Conservation (phyloP, 1,284 basidiomycete genomes). For the Somion occarium region DNA sequence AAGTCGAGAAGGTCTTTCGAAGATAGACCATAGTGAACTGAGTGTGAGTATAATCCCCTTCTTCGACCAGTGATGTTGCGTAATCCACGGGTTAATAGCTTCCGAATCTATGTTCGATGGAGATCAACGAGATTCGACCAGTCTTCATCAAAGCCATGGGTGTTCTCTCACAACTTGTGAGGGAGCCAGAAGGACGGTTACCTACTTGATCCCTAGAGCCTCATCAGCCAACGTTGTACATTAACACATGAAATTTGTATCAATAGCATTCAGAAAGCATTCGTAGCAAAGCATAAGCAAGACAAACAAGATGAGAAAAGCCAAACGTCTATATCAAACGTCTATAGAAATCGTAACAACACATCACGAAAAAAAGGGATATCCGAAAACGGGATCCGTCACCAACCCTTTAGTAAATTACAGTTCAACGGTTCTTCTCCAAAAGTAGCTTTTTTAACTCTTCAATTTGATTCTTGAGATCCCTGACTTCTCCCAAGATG, state of each 20-base stretch:
- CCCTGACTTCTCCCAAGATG: conserved; percentile 62
- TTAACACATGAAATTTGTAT: too few relatives aligned
- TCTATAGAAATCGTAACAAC: too few relatives aligned
- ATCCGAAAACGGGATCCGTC: neutral
- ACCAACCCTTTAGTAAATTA: too few relatives aligned
- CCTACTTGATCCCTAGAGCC: too few relatives aligned
- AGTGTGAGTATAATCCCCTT: conserved; percentile 47
- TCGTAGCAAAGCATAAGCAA: too few relatives aligned
- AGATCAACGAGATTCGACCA: conserved; percentile 89
- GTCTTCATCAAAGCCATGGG: conserved; percentile 85
- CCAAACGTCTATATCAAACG: too few relatives aligned
- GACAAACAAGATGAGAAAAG: too few relatives aligned
- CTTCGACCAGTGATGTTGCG: neutral
- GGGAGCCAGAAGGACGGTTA: conserved; percentile 23
- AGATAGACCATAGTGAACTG: conserved; percentile 72
- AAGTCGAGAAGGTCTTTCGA: conserved; percentile 76
- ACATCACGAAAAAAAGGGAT: neutral
- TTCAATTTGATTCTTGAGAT: conserved; percentile 54
- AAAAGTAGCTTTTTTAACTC: too few relatives aligned
- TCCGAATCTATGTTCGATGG: conserved; percentile 83
- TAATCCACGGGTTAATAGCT: conserved; percentile 42
- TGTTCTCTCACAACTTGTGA: conserved; percentile 47
- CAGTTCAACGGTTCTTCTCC: too few relatives aligned
- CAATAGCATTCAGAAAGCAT: neutral
- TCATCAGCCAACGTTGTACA: too few relatives aligned